Base-by-base conservation (phyloP, 1,284 basidiomycete genomes). In the Naganishia sp. region DNA sequence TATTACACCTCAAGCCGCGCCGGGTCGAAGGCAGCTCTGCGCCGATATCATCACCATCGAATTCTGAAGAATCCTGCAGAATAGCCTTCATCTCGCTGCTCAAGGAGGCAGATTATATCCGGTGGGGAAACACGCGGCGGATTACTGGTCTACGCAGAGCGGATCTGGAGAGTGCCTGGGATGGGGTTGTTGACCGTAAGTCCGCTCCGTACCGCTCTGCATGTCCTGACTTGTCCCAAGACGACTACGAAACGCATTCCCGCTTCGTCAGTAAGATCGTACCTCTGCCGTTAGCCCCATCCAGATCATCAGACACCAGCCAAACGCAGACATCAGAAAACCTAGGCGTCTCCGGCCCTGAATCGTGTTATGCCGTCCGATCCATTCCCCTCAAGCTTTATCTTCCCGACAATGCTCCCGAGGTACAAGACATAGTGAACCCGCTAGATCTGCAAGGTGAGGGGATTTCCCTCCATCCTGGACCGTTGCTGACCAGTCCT, bases 231-330 rank as follows among this genome's bases (percentile, higher is more conserved):
- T 9, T 15, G 48, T 0, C 4, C 23, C 25, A 71, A 92, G 93
- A 94, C 79, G 94, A 95, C 77, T 97, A 94, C 75, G 94, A 97
- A 71, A 87, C 93, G 69, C 96, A 91, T 75, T 94, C 91, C 87
- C 86, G 90, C 48, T 90, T 97, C 70, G 92, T 92, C 1, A 86
- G 88, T 11, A 94, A 94, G 75, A 85, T 98, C 4, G 72, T 84
- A 1, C 83, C 84, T 1, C 74, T 80, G 0, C 82, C 82, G 0
- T 68, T 74, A 25, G 2, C 36, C 6, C 48, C 21, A 0, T 54
- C 55, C 6, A 16, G 53, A 18, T 61, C 69, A 2, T 70, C 73
- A 4, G 79, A 80, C 33, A 86, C 88, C 67, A 84, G 81, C 21
- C 33, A n/a, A 18, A 43, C 15, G 6, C 84, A 90, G 28, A 86